These are phyloP conservation scores for Coelastrella sp. DNA, from an alignment of 139 green algal species.

Conservation along the genomic window DNA sequence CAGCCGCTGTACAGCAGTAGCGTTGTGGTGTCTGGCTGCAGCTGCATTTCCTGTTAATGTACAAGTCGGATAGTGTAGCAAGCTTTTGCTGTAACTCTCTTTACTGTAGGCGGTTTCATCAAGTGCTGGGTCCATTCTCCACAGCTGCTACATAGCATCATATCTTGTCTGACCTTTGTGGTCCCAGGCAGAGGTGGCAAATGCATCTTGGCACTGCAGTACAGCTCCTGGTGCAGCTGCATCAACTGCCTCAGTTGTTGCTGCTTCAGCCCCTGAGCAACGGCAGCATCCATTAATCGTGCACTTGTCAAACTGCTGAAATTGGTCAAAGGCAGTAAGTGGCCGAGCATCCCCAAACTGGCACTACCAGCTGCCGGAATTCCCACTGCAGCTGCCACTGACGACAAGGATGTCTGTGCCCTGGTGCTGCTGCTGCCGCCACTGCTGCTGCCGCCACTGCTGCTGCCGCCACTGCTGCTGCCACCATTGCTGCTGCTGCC, in stretches of 20 bases:
- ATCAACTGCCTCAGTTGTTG: background rate
- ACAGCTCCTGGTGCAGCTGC: slow-evolving; percentile 5
- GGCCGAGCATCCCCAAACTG: background rate
- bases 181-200: background rate
- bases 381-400: background rate
- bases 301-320: background rate
- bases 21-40: background rate
- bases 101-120: background rate
- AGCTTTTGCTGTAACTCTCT: too few species aligned
- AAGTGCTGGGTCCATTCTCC: background rate
- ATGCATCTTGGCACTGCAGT: background rate
- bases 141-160: background rate
- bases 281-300: background rate
- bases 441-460: background rate
- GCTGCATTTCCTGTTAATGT: background rate
- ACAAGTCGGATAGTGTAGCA: too few species aligned
- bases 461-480: background rate
- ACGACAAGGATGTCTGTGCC: background rate
- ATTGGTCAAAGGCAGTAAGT: slow-evolving; percentile 30
- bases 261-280: background rate
- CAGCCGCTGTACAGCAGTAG: background rate
- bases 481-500: background rate
- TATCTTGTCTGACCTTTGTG: background rate
- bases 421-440: background rate
- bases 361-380: background rate